Base-by-base conservation (phyloP, 169 alveolate genomes). In the Cryptosporidium parvum region DNA sequence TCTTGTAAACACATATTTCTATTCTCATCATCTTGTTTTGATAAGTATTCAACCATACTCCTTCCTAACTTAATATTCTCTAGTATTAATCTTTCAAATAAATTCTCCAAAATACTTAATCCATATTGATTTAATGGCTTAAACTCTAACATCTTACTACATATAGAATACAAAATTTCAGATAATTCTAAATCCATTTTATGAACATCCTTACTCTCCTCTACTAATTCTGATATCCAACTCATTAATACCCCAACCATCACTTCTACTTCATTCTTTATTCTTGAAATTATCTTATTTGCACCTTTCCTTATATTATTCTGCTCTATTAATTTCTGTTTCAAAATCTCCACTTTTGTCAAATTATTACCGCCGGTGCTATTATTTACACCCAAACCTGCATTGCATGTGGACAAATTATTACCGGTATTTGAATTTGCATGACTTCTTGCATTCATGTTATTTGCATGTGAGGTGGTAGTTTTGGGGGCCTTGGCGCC, bases 261-360 rank as follows among this genome's bases (percentile, higher is more conserved):
- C 14, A 80, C 67, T 1, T 61, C 51, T 44, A 65, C 39, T 45
- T 12, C 23, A 48, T 33, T 61, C 53, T 33, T 65, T 65, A 80
- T 45, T 10, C 16, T 37, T n/a, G 65, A 62, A 14, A 80, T n/a
- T 21, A 80, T 80, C 53, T 23, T 80, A 0, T 35, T 61, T 10
- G 16, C 70, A 8, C 23, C 73, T 10, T 23, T 80, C 33, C 89
- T 59, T 7, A 80, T 26, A 31, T 33, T 61, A 45, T 31, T 26
- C 70, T 80, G 89, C 33, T 80, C 75, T 14, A 7, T 23, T 26
- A 80, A 26, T 51, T 44, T 42, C 42, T 80, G 89, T 23, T 16
- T 44, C 58, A 59, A 23, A 18, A 80, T 62, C 9, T 80, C 89
- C 33, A 21, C 56, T 21, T 80, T 80, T 62, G 89, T 80, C 73